These are phyloP conservation scores for Falciphora oryzae DNA, from an alignment of 2,329 filamentous ascomycete species.

Conservation along the genomic window DNA sequence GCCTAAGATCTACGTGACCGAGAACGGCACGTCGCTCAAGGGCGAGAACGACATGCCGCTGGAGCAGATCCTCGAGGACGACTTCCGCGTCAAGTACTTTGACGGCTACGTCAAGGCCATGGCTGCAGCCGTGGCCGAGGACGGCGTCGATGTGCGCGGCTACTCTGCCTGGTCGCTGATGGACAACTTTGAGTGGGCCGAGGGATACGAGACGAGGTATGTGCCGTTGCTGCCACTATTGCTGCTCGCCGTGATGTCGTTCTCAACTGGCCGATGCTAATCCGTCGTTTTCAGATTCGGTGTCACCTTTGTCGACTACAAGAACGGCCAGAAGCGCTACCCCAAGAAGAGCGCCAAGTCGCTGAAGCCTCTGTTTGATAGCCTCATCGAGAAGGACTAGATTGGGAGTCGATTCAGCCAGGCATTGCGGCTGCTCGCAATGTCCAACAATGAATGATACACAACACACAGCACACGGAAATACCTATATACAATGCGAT, in stretches of 20 bases:
- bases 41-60: conserved; percentile 71
- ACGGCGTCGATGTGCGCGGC: conserved; percentile 72
- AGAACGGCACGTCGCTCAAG: conserved; percentile 81
- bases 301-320: conserved; percentile 78
- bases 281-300: conserved; percentile 47
- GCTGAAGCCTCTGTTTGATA: conserved; percentile 65
- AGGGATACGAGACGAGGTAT: conserved; percentile 72
- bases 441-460: not conserved
- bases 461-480: not conserved
- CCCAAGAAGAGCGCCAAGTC: conserved; percentile 79
- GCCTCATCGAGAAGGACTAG: conserved; percentile 59
- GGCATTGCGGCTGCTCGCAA: not conserved
- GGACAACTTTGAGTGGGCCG: conserved; percentile 92
- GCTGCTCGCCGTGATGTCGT: not conserved
- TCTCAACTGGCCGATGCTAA: not conserved
- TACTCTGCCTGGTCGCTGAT: conserved; percentile 87
- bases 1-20: conserved; percentile 80
- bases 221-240: not conserved
- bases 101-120: conserved; percentile 70
- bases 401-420: not conserved
- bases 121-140: conserved; percentile 62
- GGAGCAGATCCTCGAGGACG: conserved; percentile 70
- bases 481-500: not conserved
- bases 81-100: conserved; percentile 78
- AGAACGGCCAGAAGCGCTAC: conserved; percentile 69